Base-by-base conservation (phyloP, 176 grass and related monocot species). In the Musa itinerans region DNA sequence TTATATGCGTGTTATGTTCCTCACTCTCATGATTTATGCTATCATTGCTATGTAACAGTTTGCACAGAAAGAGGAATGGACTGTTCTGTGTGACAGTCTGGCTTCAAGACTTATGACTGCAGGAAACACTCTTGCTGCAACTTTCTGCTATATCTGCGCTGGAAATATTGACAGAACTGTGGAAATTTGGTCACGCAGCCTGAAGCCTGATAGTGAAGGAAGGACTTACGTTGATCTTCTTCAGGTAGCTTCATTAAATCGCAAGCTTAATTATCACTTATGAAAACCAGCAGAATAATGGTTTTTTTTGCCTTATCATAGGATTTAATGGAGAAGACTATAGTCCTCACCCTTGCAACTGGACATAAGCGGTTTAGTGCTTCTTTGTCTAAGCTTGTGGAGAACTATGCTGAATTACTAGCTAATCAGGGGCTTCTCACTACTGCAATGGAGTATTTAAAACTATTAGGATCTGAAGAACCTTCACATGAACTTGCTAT, bases 311-410 rank as follows among this genome's bases (percentile, higher is more conserved):
- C 25, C 15, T 74, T 54, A 0, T 53, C 78, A 80, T 84, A 94
- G 95, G 95, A 99, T 91, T 92, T 99, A 82, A 99, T 99, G 95
- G 95, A 99, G 75, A 99, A 99, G 89, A 99, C 90, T n/a, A 94
- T 99, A 54, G 87, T 90, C 72, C 85, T 99, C 3, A 84, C 91
- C 52, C 84, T 99, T 82, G 95, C 86, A 25, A 94, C 91, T 52
- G 95, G 91, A 48, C 88, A 94, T 82, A 99, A 94, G 67, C 88
- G 80, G 61, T 94, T 99, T 74, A 94, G 88, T 2, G 22, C 91
- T 12, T 89, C 86, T 5, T 86, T 94, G n/a, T 89, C 95, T 80
- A 99, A 99, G 80, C 90, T 94, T 74, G 84, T 99, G 59, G 95
- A 99, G 83, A 99, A 87, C 59, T 99, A 99, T 72, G 90, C 90